Conservation (phyloP, 169 alveolate genomes). For the Cryptosporidium ubiquitum region DNA sequence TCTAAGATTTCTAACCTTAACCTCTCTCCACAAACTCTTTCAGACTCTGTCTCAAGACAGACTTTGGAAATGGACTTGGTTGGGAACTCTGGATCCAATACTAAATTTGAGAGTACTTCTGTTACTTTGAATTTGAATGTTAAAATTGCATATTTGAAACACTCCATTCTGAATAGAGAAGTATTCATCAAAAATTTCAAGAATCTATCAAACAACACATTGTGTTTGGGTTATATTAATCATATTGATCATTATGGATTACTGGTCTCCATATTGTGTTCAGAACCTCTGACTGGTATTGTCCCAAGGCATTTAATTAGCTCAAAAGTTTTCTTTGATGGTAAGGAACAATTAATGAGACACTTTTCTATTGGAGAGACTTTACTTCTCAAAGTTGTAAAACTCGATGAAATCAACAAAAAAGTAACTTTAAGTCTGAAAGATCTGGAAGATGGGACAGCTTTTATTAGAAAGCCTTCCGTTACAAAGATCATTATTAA, state of each 20-base stretch:
- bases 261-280: conserved; percentile 6
- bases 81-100: neutral
- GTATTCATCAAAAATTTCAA: neutral
- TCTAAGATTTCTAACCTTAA: neutral
- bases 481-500: neutral
- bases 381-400: conserved; percentile 10
- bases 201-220: neutral
- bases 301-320: conserved; percentile 45
- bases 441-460: conserved; percentile 12
- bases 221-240: conserved; percentile 21
- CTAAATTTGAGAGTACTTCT: neutral
- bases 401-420: conserved; percentile 8
- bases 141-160: neutral
- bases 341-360: neutral
- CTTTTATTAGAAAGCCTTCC: neutral
- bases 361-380: conserved; percentile 45
- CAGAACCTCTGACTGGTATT: conserved; percentile 26
- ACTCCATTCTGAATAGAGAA: neutral
- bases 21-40: neutral
- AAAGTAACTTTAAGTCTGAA: conserved; percentile 18
- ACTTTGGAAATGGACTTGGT: neutral
- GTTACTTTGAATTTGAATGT: neutral
- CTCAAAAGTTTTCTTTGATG: conserved; percentile 25
- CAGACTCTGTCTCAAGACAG: neutral
- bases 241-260: conserved; percentile 63